Evolutionary conservation across 108 stramenopile species (phyloP).

Genomic region (Pseudonitzschia delicatissima): DNA sequence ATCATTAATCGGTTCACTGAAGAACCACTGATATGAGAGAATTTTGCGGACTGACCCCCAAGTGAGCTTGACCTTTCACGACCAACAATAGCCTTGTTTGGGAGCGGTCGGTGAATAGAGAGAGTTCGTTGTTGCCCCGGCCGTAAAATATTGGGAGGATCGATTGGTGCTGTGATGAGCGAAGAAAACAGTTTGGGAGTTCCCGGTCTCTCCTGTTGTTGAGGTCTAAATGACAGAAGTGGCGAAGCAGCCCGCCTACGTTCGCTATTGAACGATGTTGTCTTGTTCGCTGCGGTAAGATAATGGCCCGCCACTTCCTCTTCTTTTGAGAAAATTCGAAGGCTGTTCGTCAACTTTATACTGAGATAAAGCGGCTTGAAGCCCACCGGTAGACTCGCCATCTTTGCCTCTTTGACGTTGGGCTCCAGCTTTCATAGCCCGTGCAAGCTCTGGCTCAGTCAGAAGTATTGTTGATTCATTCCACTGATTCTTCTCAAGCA

Average conservation of each 20-base stretch:
- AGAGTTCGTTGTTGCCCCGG: background rate
- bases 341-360: slow-evolving; percentile 22
- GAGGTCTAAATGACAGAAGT: slow-evolving; percentile 7
- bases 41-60: background rate
- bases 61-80: background rate
- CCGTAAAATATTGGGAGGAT: slow-evolving; percentile 1
- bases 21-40: background rate
- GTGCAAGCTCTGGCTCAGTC: slow-evolving; percentile 18
- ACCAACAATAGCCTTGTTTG: slow-evolving; percentile 4
- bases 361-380: slow-evolving; percentile 40
- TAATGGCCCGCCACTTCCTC: slow-evolving; percentile 19
- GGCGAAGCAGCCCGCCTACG: slow-evolving; percentile 21
- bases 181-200: slow-evolving; percentile 11
- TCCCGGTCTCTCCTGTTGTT: slow-evolving; percentile 13
- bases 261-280: slow-evolving; percentile 12
- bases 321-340: slow-evolving; percentile 11
- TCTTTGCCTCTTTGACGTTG: slow-evolving; percentile 3
- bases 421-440: slow-evolving; percentile 1
- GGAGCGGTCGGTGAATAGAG: slow-evolving; percentile 2
- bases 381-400: slow-evolving; percentile 14
- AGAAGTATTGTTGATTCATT: slow-evolving; percentile 7
- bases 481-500: slow-evolving; percentile 9
- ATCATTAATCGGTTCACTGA: background rate
- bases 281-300: background rate
- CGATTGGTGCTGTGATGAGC: background rate